Evolutionary conservation across 2,329 filamentous ascomycete genomes (phyloP).

Genomic region (Colletotrichum liriopes): DNA sequence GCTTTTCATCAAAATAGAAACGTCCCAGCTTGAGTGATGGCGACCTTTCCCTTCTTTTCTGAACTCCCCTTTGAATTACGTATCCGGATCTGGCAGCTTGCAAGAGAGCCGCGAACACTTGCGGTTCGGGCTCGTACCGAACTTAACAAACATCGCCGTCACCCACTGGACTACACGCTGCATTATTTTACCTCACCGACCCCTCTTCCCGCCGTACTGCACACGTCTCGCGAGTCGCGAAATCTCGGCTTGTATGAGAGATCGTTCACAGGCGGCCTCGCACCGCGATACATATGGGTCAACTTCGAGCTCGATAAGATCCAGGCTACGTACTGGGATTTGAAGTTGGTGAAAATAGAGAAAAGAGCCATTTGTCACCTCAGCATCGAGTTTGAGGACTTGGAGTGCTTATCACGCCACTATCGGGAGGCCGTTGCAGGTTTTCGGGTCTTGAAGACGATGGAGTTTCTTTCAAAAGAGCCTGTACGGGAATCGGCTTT

Average conservation of each 20-base stretch:
- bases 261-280: background rate
- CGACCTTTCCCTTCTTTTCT: background rate
- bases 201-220: background rate
- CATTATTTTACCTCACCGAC: background rate
- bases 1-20: background rate
- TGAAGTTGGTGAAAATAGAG: background rate
- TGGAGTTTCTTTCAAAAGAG: background rate
- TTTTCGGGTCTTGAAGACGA: background rate
- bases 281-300: background rate
- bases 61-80: background rate
- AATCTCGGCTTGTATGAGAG: background rate
- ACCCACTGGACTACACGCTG: background rate
- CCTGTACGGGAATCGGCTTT: background rate
- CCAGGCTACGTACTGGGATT: background rate
- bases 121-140: background rate
- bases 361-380: background rate
- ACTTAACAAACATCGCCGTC: slow-evolving; percentile 8
- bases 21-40: background rate
- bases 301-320: background rate
- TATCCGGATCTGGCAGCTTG: slow-evolving; percentile 2
- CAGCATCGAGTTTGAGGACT: background rate
- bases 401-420: background rate
- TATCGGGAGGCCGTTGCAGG: background rate
- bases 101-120: background rate
- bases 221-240: background rate